These are phyloP conservation scores for Flaveria brownii DNA, from an alignment of 129 eudicot genomes.

Conservation along the genomic window DNA sequence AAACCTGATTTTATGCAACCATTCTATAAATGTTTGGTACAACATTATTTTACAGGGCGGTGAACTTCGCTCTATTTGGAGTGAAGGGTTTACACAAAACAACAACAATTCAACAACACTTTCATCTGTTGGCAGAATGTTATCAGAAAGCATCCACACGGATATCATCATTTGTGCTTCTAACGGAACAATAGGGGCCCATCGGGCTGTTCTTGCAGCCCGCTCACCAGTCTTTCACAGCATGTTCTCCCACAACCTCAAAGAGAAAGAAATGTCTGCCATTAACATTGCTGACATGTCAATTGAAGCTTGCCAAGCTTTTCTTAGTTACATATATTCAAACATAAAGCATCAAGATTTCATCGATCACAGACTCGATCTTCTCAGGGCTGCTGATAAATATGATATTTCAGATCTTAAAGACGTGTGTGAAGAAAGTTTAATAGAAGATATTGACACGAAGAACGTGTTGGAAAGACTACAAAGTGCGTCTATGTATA, in stretches of 20 bases:
- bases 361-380: slow-evolving; percentile 63
- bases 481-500: slow-evolving; percentile 67
- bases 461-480: slow-evolving; percentile 80
- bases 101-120: slow-evolving; percentile 57
- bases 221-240: slow-evolving; percentile 87
- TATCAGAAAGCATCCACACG: slow-evolving; percentile 80
- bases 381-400: slow-evolving; percentile 84
- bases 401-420: slow-evolving; percentile 80
- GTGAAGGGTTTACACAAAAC: slow-evolving; percentile 47
- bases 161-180: slow-evolving; percentile 75
- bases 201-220: slow-evolving; percentile 86
- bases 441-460: slow-evolving; percentile 77
- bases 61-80: slow-evolving; percentile 76
- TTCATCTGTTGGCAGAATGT: slow-evolving; percentile 64
- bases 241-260: slow-evolving; percentile 94
- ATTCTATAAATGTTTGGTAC: background rate
- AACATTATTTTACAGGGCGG: slow-evolving; percentile 49
- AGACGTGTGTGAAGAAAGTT: slow-evolving; percentile 80
- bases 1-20: background rate
- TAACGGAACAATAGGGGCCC: slow-evolving; percentile 79
- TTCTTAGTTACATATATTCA: slow-evolving; percentile 73
- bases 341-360: slow-evolving; percentile 57
- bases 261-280: slow-evolving; percentile 77
- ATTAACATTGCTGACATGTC: slow-evolving; percentile 81
- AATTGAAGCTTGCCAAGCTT: slow-evolving; percentile 63